Evolutionary conservation across 2,329 filamentous ascomycete genomes (phyloP).

Genomic region (Arthrobotrys megalospora): DNA sequence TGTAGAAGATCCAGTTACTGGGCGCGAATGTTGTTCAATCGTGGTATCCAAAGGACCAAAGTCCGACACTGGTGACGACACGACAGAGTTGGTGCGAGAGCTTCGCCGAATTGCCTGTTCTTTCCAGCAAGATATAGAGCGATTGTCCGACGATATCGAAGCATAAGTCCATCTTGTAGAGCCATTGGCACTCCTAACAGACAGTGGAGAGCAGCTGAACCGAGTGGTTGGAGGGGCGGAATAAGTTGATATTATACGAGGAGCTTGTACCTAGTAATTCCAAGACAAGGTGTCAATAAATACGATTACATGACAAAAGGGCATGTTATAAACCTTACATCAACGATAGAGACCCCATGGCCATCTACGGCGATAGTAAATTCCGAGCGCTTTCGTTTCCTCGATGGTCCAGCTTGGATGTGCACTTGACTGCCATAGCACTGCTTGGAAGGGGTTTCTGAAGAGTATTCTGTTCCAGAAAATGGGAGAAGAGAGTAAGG

Average conservation of each 20-base stretch:
- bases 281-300: not conserved
- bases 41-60: constrained; percentile 57
- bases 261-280: constrained; percentile 51
- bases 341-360: constrained; percentile 54
- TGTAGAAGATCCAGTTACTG: constrained; percentile 24
- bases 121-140: constrained; percentile 53
- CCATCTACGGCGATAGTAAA: constrained; percentile 57
- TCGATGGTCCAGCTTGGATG: constrained; percentile 44
- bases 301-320: not conserved
- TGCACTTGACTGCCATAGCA: constrained; percentile 55
- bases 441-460: constrained; percentile 39
- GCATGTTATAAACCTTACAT: constrained; percentile 29
- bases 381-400: constrained; percentile 58
- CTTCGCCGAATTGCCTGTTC: constrained; percentile 50
- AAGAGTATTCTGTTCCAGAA: constrained; percentile 42
- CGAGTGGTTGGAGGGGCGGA: constrained; percentile 55
- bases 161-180: constrained; percentile 58
- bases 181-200: constrained; percentile 48
- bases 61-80: constrained; percentile 51
- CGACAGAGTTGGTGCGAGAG: constrained; percentile 56
- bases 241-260: constrained; percentile 58
- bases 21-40: constrained; percentile 54
- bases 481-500: constrained; percentile 55
- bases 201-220: constrained; percentile 57
- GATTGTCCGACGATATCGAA: constrained; percentile 45